phyloP scores from a whole-genome alignment of 306 rosid species.

The Mimosa bimucronata region DNA sequence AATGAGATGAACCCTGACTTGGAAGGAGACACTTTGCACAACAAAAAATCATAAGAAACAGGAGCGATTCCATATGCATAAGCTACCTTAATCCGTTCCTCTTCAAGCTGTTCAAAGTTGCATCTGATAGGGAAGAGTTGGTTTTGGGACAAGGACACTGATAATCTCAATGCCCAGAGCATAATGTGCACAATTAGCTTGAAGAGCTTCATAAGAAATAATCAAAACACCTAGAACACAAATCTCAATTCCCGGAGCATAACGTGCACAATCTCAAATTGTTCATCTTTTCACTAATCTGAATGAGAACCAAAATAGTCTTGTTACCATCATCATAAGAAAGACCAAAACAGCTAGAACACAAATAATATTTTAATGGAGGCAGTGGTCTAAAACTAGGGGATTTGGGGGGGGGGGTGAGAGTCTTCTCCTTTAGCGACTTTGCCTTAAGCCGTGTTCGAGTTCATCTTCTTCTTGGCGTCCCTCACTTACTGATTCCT shows the following conservation, averaged over 20 bases:
- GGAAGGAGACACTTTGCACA: constrained; percentile 16
- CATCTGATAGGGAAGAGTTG: constrained; percentile 83
- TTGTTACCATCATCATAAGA: constrained; percentile 9
- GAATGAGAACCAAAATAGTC: constrained; percentile 32
- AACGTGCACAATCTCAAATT: constrained; percentile 88
- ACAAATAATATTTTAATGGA: constrained; percentile 1
- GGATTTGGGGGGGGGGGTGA: too few species aligned
- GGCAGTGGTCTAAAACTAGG: constrained; percentile 13
- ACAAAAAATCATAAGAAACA: constrained; percentile 28
- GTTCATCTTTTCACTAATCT: constrained; percentile 96
- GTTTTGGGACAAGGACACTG: constrained; percentile 85
- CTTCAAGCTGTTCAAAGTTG: constrained; percentile 88
- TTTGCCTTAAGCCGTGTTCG: too few species aligned
- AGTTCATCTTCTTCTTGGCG: too few species aligned
- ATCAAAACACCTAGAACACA: too few species aligned
- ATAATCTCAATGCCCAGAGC: constrained; percentile 92
- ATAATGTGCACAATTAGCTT: constrained; percentile 85
- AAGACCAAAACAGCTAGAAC: constrained; percentile 11
- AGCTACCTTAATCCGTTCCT: constrained; percentile 91
- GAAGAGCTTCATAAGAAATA: too few species aligned
- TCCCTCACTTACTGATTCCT: too few species aligned
- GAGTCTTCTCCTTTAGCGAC: too few species aligned
- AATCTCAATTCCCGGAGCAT: constrained; percentile 94
- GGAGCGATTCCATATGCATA: constrained; percentile 1
- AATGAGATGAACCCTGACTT: constrained; percentile 19